Evolutionary conservation across 2,329 filamentous ascomycete species (phyloP), one percentile per base, ranked within the genome.

Genomic region (Fusarium metavorans): DNA sequence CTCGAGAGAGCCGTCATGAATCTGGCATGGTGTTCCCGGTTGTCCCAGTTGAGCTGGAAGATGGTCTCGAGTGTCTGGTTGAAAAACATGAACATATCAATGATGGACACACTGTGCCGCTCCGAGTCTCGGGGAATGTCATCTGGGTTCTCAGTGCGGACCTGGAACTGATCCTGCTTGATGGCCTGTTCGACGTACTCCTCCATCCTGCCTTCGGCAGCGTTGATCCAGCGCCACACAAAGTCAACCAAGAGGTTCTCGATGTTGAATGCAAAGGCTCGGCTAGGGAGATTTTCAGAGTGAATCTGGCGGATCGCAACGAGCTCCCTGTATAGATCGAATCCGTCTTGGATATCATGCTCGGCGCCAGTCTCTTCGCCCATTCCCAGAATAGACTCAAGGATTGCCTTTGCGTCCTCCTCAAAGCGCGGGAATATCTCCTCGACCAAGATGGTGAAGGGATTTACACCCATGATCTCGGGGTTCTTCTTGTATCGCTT

Each of bases 1-100:
- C 95, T 97, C 16, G 95, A 92, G 18, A 98, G 86, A 2, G 95
- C 91, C 18, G 97, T 99, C 95, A 98, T 98, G 84, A 99, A 99
- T 72, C 95, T 95, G 43, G 97, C 96, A 81, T 98, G 94, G 75
- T 98, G 95, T 41, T 97, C 88, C 79, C 98, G 94, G 81, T 98
- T 95, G 74, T 95, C 93, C 97, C 97, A 99, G 70, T 95, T 91
- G 13, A 99, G 88, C 76, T 94, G 88, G 64, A 94, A 92, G 64
- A 99, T 91, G 78, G 97, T 94, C 73, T 98, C 93, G 39, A 97
- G 91, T 20, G 93, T 94, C 83, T 98, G 94, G 78, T 95, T 97
- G 87, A 98, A 98, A 1, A 97, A 92, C 77, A 94, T 92, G 85
- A 98, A 98, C 50, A 98, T 92, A 82, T 99, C 97, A 72, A 98